Evolutionary conservation across 305 asterid genomes (phyloP).

Genomic region (Fraxinus sp.): DNA sequence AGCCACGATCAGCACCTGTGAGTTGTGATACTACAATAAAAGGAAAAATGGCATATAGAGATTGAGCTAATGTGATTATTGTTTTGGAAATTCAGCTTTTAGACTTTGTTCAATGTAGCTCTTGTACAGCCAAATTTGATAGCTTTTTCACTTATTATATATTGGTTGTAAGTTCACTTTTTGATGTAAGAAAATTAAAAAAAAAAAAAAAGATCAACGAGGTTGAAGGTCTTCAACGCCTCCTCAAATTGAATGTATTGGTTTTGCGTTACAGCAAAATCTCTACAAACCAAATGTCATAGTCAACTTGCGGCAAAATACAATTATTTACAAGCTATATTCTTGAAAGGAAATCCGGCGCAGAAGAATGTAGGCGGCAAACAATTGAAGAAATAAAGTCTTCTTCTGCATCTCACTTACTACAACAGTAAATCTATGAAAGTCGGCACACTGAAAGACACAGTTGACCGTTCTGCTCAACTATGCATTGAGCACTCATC

Average conservation of each 20-base stretch:
- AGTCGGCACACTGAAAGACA: conserved; percentile 57
- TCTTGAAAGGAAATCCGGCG: conserved; percentile 86
- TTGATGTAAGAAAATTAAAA: not conserved
- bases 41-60: not conserved
- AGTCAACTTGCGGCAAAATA: conserved; percentile 94
- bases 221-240: conserved; percentile 93
- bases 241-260: conserved; percentile 70
- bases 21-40: no score
- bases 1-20: no score
- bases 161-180: not conserved
- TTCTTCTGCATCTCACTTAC: conserved; percentile 67
- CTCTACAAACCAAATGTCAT: conserved; percentile 75
- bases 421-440: conserved; percentile 71
- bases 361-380: conserved; percentile 92
- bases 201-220: conserved; percentile 72
- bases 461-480: conserved; percentile 66
- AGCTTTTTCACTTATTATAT: not conserved
- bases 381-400: conserved; percentile 66
- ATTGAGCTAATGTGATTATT: not conserved
- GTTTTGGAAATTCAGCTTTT: not conserved
- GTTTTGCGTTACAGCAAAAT: conserved; percentile 92
- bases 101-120: not conserved
- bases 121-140: not conserved
- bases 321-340: conserved; percentile 76
- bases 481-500: conserved; percentile 56